Base-by-base conservation (phyloP, 2,329 filamentous ascomycete genomes). In the Claviceps capensis region DNA sequence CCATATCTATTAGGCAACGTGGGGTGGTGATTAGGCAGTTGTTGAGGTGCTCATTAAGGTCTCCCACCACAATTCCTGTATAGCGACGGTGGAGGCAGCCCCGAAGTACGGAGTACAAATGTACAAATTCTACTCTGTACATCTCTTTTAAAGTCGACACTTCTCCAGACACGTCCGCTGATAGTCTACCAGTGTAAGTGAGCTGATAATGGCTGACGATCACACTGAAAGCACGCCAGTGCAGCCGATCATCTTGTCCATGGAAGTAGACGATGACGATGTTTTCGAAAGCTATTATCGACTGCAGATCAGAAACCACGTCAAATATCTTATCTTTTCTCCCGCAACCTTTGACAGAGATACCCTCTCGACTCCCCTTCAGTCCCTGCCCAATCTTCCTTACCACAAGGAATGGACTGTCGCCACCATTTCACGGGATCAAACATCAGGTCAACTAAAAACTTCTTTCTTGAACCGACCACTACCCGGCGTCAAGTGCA, bases 321-420 rank as follows among this genome's bases (percentile, higher is more conserved):
- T 40, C 2, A 40, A 40, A 40, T 40, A 40, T n/a, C 14, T 40
- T n/a, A 51, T 61, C 49, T 56, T 61, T 45, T 51, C 57, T 49
- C 61, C 58, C 30, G 57, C n/a, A 23, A 44, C 41, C 4, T 44
- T 44, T 1, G n/a, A 17, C 14, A 44, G 17, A 1, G 41, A 44
- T 47, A 57, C 52, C 30, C 58, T 63, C 53, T 62, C 54, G 38
- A 57, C 57, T 45, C 58, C 60, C 37, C 53, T 62, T 49, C 40
- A 56, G 49, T 60, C 58, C 43, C 52, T 62, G 14, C 55, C 59
- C 26, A 54, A 3, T 53, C 54, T 63, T 53, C 56, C 59, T 49
- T 62, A 59, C 37, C 38, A 59, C 48, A 54, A 61, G 43, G 54
- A 58, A 56, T 63, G 59, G 61, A 61, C 57, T 44, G 56, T 60